Evolutionary conservation across 352 stramenopile species (phyloP), one percentile per base, ranked within the genome.

Genomic region (Phytopythium mirpurense): DNA sequence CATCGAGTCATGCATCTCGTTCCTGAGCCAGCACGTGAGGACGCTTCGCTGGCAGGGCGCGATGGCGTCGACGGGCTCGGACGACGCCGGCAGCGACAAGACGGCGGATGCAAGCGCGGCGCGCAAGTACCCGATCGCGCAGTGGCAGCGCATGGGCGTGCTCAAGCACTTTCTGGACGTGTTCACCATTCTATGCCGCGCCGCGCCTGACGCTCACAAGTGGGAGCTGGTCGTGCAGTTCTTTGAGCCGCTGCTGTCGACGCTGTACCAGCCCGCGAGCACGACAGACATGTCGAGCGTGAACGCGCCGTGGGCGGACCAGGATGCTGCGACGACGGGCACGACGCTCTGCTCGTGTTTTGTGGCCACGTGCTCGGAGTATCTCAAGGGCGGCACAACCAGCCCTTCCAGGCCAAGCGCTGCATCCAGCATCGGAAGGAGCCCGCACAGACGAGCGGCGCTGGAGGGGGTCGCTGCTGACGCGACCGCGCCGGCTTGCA

Each of bases 331-430:
- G n/a, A 85, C 80, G 5, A 88, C 82, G 3, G 83, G 83, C 10
- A 88, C 74, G 3, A 83, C 78, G 2, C 65, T 93, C 42, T 93
- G 83, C 54, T 90, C 83, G 2, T 86, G 78, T 51, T 93, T 93
- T 52, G 83, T 93, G 9, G 79, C 76, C 12, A 83, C 82, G 6
- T 90, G 78, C 50, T 73, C 72, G 0, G 83, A 90, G 43, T 89
- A 84, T 18, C 46, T 93, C 26, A 87, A 87, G 36, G 41, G 5
- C 31, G 60, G 51, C 19, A 43, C 37, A 10, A 45, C 18, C 40
- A 55, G 29, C 46, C 11, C 1, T 38, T 8, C n/a, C 10, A 54
- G 60, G 19, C n/a, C 45, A 4, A 27, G 31, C 26, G n/a, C 27
- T 5, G 31, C 29, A 5, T 19, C 44, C 8, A 15, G 0, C 23